Evolutionary conservation across 2,329 filamentous ascomycete genomes (phyloP), one percentile per base, ranked within the genome.

Genomic region (Penicillium sp.): DNA sequence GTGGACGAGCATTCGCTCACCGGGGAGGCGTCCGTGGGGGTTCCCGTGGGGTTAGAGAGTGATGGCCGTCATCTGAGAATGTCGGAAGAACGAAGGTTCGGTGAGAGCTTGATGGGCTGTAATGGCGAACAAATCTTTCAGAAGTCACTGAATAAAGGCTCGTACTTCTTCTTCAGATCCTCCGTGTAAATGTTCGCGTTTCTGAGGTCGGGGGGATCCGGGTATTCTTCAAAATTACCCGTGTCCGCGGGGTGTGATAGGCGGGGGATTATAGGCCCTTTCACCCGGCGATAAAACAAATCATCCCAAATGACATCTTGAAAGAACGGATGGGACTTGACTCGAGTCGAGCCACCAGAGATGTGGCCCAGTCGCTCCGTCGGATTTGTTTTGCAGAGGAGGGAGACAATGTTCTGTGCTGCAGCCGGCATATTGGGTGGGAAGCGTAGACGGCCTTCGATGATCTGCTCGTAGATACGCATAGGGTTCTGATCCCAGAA

Each of bases 401-500:
- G 77, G 7, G 79, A 79, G 63, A 88, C 85, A 47, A 88, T 81
- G 65, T 85, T 81, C 59, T 83, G 81, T 3, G 85, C 84, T 26
- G 83, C 79, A 3, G 79, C 66, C 1, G 81, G 79, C 80, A 87
- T 85, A 60, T 80, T 79, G 9, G 77, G 78, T 8, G 85, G 85
- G 66, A 83, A 87, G 56, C 83, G 82, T 39, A 88, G 72, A 57
- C 79, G 82, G 56, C 85, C 85, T 70, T 85, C 82, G 14, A 87
- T 83, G 61, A 88, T 88, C 67, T 84, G 84, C 70, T 87, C 85
- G 68, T 87, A 87, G 59, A 87, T 86, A 58, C 85, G 85, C 82
- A 87, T 86, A 4, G 85, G 85, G 62, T 87, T 87, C 57, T 85
- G 82, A 67, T 87, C 85, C 85, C 85, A 88, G 69, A 87, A 88